Evolutionary conservation across 2,329 filamentous ascomycete genomes (phyloP), one percentile per base, ranked within the genome.

Genomic region (Neopestalotiopsis sp.): DNA sequence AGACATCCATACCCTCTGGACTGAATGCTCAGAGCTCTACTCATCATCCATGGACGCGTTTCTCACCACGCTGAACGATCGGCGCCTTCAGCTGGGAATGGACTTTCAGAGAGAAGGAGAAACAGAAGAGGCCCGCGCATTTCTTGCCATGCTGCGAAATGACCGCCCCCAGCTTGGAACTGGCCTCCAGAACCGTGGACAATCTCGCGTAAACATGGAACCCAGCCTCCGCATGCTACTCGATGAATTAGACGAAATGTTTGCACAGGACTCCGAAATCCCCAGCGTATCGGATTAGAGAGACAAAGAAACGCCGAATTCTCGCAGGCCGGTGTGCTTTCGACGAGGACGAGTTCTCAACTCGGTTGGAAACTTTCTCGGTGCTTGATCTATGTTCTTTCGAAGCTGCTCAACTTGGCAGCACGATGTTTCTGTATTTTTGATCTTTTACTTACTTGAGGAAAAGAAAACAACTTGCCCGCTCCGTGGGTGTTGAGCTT

Each of bases 101-200:
- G 82, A 83, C 4, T 78, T 78, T 13, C 79, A 82, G 68, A 80
- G 80, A 12, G 78, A 81, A 32, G 78, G 82, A 30, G 78, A 80
- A 10, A 28, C 24, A 28, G 76, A 71, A 28, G 71, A 17, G 4
- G 17, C 28, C 4, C 59, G 9, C 6, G 34, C 38, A 30, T 17
- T 34, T 42, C 13, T 38, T 20, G n/a, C 34, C 10, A 38, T 38
- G 34, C 6, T 38, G 6, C 6, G 34, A 10, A 10, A 38, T 38
- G 34, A 7, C 6, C 34, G 34, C 4, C 10, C 34, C 10, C 34
- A 38, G 34, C 34, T 38, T 6, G 6, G 10, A 38, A 7, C 34
- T 7, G 34, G 34, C 10, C 34, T 10, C 34, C 6, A 38, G 34
- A 10, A 38, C 6, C 6, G 34, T 7, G 34, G 10, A 38, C 6